Base-by-base conservation (phyloP, 1,284 basidiomycete species). In the Ustilago lituana region DNA sequence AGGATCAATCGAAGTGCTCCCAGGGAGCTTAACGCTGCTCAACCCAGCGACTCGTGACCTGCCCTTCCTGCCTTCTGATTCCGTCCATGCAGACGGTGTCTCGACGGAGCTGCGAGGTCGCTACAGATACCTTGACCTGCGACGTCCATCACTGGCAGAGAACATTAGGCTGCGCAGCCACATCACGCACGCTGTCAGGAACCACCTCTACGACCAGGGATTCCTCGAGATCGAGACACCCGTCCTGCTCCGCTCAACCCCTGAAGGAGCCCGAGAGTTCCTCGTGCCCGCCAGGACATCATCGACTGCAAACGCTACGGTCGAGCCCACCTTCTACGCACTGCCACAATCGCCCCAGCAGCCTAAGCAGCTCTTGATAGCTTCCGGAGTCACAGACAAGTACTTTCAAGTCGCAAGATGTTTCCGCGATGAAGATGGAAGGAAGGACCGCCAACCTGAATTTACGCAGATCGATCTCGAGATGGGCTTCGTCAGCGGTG, bases 401-500 rank as follows among this genome's bases (percentile, higher is more conserved):
- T 97, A 97, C 83, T 97, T 89, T 83, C 94, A 97, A 83, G 86
- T 97, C 55, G 94, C 94, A 14, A 88, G 88, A 71, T 97, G 94
- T 83, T 97, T 97, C 86, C 88, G 94, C 36, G 94, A 97, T 82
- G 94, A 97, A 82, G 93, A 93, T 78, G 92, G 93, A 2, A 87
- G 94, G 57, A 93, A 91, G 83, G 94, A 97, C 83, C 87, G 94
- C 26, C 94, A 97, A 80, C 93, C 94, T 0, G 94, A 97, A 83
- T 97, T 97, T 83, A 97, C 94, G 19, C 94, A 97, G 84, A 86
- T 97, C 66, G 94, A 97, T 88, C 83, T 97, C 67, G 94, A 97
- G 84, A 94, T 97, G 91, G 92, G 91, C 2, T 97, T 92, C 83
- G 90, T 96, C 23, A 89, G 90, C 19, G 96, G 94, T 11, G 73